Conservation (phyloP, 2,329 filamentous ascomycete genomes). For the Dryadomyces sulphureus region DNA sequence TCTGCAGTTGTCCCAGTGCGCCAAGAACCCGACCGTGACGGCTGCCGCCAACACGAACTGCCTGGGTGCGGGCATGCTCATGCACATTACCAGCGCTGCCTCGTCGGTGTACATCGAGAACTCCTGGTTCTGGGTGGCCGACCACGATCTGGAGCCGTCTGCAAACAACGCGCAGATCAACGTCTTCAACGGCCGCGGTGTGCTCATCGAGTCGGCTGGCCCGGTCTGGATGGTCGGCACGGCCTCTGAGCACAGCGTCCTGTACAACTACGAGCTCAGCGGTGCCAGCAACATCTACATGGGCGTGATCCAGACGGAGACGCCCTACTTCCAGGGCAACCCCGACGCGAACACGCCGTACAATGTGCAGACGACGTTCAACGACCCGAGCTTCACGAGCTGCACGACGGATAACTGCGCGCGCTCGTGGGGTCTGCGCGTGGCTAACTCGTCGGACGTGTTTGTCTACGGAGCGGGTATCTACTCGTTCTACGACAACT, state of each 20-base stretch:
- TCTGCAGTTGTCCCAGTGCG: conserved; percentile 65
- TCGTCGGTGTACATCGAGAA: conserved; percentile 70
- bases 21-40: conserved; percentile 53
- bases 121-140: conserved; percentile 78
- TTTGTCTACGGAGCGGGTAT: conserved; percentile 59
- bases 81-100: conserved; percentile 47
- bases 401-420: conserved; percentile 42
- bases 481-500: conserved; percentile 78
- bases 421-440: conserved; percentile 64
- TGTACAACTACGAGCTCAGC: conserved; percentile 76
- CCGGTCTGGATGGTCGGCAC: conserved; percentile 74
- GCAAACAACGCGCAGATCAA: conserved; percentile 61
- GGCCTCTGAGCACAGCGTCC: conserved; percentile 47
- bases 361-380: conserved; percentile 37
- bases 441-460: conserved; percentile 51
- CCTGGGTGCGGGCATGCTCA: conserved; percentile 56
- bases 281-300: conserved; percentile 70
- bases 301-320: conserved; percentile 77
- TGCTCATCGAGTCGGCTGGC: conserved; percentile 61
- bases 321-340: conserved; percentile 76
- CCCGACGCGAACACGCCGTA: conserved; percentile 57
- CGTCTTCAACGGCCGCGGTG: conserved; percentile 77
- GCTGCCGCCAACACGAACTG: conserved; percentile 42
- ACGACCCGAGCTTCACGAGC: conserved; percentile 54
- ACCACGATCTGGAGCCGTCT: conserved; percentile 69